Base-by-base conservation (phyloP, 2,329 filamentous ascomycete species). In the Cordyceps militaris region DNA sequence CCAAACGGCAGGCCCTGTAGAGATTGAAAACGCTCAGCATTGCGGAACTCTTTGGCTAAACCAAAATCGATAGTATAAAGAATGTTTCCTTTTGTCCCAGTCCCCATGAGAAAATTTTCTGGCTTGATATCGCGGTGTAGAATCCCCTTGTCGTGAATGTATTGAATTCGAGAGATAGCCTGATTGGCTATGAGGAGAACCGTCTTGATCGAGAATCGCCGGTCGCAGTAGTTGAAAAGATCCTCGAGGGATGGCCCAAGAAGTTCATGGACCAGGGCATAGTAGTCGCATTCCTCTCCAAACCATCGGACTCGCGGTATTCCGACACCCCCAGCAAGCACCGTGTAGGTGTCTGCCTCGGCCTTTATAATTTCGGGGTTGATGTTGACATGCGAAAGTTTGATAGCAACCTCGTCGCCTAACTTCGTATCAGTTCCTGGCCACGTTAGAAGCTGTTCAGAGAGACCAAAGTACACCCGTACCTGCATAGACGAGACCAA, bases 211-310 rank as follows among this genome's bases (percentile, higher is more conserved):
- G 63, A 65, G 42, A 66, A 62, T 2, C 30, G 16, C 7, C 55
- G 46, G 47, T 46, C 52, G 57, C 63, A 66, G 47, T 59, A 62
- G 38, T 61, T 60, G 57, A 65, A 87, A 23, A 89, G 76, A 67
- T 88, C 85, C 72, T 88, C 84, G 69, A 89, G 77, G 62, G 81
- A 85, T 47, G 86, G 85, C 58, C 86, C 86, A 59, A 69, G 64
- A 44, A 66, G 56, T 16, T 67, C 64, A 26, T 56, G 57, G 30
- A 66, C 63, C 58, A 69, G 43, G 28, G 57, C 63, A 38, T 63
- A 50, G 58, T 64, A 66, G 10, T 62, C 59, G 32, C 58, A 34
- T 42, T 65, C 61, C 1, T 38, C 52, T 10, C 65, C 65, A 52
- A 56, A 62, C 59, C 63, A 65, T 21, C 48, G 59, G 24, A 67